Evolutionary conservation across 805 yeast species (phyloP).

Genomic region (Candida maris): DNA sequence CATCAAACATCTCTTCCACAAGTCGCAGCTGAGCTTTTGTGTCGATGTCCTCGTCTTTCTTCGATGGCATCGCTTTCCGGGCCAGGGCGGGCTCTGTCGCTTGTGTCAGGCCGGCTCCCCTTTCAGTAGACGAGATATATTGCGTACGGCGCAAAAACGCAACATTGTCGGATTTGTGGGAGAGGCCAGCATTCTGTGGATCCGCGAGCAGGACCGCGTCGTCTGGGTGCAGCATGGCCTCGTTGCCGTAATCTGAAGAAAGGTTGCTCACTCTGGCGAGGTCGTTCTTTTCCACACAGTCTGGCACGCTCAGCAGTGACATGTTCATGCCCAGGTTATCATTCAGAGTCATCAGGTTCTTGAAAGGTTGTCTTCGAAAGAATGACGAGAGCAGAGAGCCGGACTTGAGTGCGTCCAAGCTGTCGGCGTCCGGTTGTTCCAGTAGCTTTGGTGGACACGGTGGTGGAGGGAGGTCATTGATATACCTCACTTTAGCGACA

Average conservation of each 20-base stretch:
- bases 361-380: constrained; percentile 71
- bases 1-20: constrained; percentile 77
- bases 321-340: constrained; percentile 70
- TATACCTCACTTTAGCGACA: constrained; percentile 77
- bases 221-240: constrained; percentile 59
- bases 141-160: constrained; percentile 91
- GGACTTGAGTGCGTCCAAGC: constrained; percentile 40
- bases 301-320: constrained; percentile 64
- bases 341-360: constrained; percentile 55
- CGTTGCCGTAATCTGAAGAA: constrained; percentile 21
- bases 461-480: constrained; percentile 89
- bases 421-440: constrained; percentile 36
- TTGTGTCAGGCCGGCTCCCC: constrained; percentile 17
- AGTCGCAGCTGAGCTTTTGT: constrained; percentile 61
- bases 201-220: constrained; percentile 77
- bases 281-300: constrained; percentile 52
- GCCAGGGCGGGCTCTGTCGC: constrained; percentile 17
- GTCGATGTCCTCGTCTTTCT: constrained; percentile 40
- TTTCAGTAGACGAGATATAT: constrained; percentile 69
- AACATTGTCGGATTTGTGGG: constrained; percentile 36
- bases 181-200: constrained; percentile 53
- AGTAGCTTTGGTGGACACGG: constrained; percentile 85
- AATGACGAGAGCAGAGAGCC: constrained; percentile 62
- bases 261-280: constrained; percentile 29
- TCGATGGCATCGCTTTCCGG: constrained; percentile 18